Evolutionary conservation across 225 moss, liverwort and hornwort genomes (phyloP).

Genomic region (Thuidium tamariscinum): DNA sequence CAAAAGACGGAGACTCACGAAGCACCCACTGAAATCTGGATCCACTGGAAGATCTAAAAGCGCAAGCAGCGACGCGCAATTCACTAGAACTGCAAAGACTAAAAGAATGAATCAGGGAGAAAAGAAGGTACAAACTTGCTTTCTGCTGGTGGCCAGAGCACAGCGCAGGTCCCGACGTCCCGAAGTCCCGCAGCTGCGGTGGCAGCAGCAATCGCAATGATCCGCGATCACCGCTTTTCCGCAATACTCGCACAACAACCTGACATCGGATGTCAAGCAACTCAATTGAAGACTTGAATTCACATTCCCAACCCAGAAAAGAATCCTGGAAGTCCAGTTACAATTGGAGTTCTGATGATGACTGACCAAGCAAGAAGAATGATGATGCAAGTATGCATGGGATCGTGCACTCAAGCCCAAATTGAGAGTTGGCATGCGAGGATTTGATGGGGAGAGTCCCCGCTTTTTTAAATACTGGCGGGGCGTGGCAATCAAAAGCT

Average conservation of each 20-base stretch:
- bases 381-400: not conserved
- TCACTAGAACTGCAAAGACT: not conserved
- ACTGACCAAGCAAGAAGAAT: not conserved
- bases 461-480: not conserved
- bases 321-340: not conserved
- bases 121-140: not conserved
- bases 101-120: not conserved
- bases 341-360: not conserved
- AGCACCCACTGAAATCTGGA: slow-evolving; percentile 8
- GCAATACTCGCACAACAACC: not conserved
- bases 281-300: not conserved
- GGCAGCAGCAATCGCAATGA: not conserved
- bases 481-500: not conserved
- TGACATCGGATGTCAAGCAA: not conserved
- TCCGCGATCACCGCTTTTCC: not conserved
- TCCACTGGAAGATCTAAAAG: not conserved
- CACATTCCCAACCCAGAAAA: not conserved
- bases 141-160: not conserved
- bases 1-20: not conserved
- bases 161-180: not conserved
- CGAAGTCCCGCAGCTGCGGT: not conserved
- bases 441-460: not conserved
- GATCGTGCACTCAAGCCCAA: not conserved
- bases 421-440: not conserved
- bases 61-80: not conserved